Evolutionary conservation across 441 rosid genomes (phyloP).

Genomic region (Erysimum pusillum): DNA sequence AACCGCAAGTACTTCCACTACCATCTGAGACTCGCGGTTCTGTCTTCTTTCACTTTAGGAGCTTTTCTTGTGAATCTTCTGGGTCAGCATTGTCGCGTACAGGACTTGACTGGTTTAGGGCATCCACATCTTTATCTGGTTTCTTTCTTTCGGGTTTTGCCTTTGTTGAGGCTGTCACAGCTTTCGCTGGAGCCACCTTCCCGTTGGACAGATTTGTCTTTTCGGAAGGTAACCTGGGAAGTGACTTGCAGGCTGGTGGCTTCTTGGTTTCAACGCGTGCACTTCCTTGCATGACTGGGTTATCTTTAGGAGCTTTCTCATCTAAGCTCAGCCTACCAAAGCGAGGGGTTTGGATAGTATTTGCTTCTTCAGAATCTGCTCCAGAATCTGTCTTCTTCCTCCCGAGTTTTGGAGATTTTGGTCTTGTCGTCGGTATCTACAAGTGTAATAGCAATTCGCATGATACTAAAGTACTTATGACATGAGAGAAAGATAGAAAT

Average conservation of each 20-base stretch:
- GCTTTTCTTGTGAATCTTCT: constrained; percentile 29
- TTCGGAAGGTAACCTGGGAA: constrained; percentile 88
- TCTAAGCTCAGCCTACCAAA: constrained; percentile 72
- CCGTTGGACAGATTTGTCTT: constrained; percentile 57
- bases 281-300: constrained; percentile 52
- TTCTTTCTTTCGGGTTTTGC: constrained; percentile 51
- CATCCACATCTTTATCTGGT: constrained; percentile 45
- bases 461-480: background rate
- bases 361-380: constrained; percentile 51
- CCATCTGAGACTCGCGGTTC: constrained; percentile 9
- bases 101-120: constrained; percentile 12
- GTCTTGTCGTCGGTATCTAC: constrained; percentile 88
- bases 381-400: constrained; percentile 70
- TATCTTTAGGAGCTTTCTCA: constrained; percentile 54
- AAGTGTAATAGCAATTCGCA: constrained; percentile 7
- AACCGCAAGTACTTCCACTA: constrained; percentile 27
- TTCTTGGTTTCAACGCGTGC: constrained; percentile 47
- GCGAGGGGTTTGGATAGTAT: constrained; percentile 42
- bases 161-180: constrained; percentile 39
- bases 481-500: background rate
- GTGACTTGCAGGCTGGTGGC: constrained; percentile 79
- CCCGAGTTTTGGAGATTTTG: constrained; percentile 98
- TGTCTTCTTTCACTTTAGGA: constrained; percentile 35
- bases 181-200: constrained; percentile 37
- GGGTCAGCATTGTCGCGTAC: constrained; percentile 15